Base-by-base conservation (phyloP, 768 basidiomycete species). In the Crassisporium funariophilum region DNA sequence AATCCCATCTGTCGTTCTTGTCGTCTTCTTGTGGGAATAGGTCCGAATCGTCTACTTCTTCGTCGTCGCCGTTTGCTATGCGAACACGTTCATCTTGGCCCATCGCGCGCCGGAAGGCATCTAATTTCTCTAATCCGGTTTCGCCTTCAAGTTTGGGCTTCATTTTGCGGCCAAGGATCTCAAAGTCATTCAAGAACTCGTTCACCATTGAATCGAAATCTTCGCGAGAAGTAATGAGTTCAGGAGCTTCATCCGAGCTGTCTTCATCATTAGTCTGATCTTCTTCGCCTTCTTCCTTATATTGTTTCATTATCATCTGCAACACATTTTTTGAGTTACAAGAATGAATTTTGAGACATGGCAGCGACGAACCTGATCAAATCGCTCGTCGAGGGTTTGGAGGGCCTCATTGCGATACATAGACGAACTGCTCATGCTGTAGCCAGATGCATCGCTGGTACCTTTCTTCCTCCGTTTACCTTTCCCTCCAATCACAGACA, bases 351-450 rank as follows among this genome's bases (percentile, higher is more conserved):
- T 55, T n/a, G n/a, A n/a, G n/a, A n/a, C n/a, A n/a, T n/a, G n/a
- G n/a, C n/a, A n/a, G n/a, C n/a, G n/a, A n/a, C n/a, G n/a, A n/a
- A 92, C 97, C 77, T 92, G 84, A 58, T 98, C 95, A 61, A 98
- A 99, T 9, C 85, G 80, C 60, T 98, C 92, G 60, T 99, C 97
- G 34, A 99, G 73, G 2, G 84, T 87, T 41, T 90, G 82, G 21
- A 98, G 68, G 1, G 91, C 85, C 56, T 93, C 88, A 54, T 91
- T 98, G 35, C 97, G 82, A 69, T 82, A 89, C 89, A 98, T 92
- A 11, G 92, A 92, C 3, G 92, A 93, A 58, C 91, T 94, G 64
- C 90, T 95, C 94, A 99, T 98, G 62, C 88, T 91, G 74, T 95
- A 95, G 10, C 91, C 94, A 16, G 91, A 92, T 7, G 91, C 93